Evolutionary conservation across 2,329 filamentous ascomycete species (phyloP), one percentile per base, ranked within the genome.

Genomic region (Lasiodiplodia theobromae): DNA sequence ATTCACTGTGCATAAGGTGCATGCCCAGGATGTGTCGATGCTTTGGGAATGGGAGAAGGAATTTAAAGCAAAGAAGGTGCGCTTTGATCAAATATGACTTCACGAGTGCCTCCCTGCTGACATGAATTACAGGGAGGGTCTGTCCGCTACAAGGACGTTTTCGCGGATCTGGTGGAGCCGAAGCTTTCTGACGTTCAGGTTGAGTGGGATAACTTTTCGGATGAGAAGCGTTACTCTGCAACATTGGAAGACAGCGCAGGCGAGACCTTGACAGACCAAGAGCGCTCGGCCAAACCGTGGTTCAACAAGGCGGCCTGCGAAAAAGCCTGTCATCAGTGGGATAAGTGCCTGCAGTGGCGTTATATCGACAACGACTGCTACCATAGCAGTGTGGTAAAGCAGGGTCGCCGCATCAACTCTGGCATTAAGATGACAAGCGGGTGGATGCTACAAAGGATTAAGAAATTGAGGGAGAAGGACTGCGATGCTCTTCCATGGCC

Each of bases 1-100:
- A 25, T 69, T 84, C 11, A 81, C 78, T 1, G 75, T 80, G 72
- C 79, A 81, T 63, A 77, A 78, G 54, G 70, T 80, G 23, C 54
- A 70, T 2, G 72, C 74, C 7, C 69, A 73, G n/a, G 77, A 79
- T 58, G 75, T 76, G 52, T 74, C 72, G 4, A 67, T 60, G 14
- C 68, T 79, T 37, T 64, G 69, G 2, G 73, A 70, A 16, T 79
- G 77, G 76, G 75, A 78, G 58, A 65, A 70, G 18, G 66, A 69
- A 8, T 73, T 75, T 44, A 67, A 69, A 11, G 49, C 23, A 25
- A 62, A 11, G 21, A 54, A 28, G n/a, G 52, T 52, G 21, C 38
- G 49, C 25, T 23, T 8, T 16, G 18, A 25, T 10, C 10, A 7
- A 2, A 2, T 21, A 70, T 73, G 28, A 74, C 74, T 3, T 71